These are phyloP conservation scores for Emergomyces africanus DNA, from an alignment of 2,329 filamentous ascomycete genomes.

Conservation along the genomic window DNA sequence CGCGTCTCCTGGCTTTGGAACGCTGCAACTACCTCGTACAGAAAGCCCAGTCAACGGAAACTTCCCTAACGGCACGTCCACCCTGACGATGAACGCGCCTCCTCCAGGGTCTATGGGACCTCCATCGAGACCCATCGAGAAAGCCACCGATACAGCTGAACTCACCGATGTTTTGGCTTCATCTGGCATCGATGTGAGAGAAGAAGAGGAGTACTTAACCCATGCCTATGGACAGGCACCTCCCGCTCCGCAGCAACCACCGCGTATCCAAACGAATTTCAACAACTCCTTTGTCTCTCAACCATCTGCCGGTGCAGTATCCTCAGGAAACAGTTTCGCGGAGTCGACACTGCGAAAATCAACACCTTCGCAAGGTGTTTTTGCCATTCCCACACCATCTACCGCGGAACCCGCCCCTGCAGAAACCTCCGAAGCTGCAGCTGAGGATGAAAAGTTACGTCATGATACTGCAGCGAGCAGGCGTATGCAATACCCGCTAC, in stretches of 20 bases:
- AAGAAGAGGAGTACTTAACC: slow-evolving; percentile 72
- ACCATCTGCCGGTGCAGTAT: slow-evolving; percentile 28
- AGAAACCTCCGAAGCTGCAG: slow-evolving; percentile 5
- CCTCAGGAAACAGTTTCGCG: slow-evolving; percentile 38
- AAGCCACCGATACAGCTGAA: slow-evolving; percentile 49
- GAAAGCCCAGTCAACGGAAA: slow-evolving; percentile 20
- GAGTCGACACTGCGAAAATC: slow-evolving; percentile 39
- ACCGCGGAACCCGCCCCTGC: slow-evolving; percentile 22
- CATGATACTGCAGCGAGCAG: slow-evolving; percentile 50
- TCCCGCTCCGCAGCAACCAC: slow-evolving; percentile 31
- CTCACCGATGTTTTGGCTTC: slow-evolving; percentile 72
- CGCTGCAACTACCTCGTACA: slow-evolving; percentile 31
- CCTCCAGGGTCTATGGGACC: slow-evolving; percentile 45
- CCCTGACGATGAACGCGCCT: slow-evolving; percentile 25
- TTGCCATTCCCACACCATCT: slow-evolving; percentile 48
- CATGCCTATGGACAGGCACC: slow-evolving; percentile 37
- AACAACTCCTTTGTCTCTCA: slow-evolving; percentile 30
- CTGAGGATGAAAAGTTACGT: slow-evolving; percentile 45
- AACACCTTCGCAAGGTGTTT: slow-evolving; percentile 43
- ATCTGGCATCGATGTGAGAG: slow-evolving; percentile 74
- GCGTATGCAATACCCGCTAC: slow-evolving; percentile 56
- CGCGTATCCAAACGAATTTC: slow-evolving; percentile 31
- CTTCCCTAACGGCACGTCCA: slow-evolving; percentile 40
- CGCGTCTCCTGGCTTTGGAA: slow-evolving; percentile 45
- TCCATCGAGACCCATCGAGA: slow-evolving; percentile 44